Conservation (phyloP, 106 monocot genomes). For the Ottelia alismoides region DNA sequence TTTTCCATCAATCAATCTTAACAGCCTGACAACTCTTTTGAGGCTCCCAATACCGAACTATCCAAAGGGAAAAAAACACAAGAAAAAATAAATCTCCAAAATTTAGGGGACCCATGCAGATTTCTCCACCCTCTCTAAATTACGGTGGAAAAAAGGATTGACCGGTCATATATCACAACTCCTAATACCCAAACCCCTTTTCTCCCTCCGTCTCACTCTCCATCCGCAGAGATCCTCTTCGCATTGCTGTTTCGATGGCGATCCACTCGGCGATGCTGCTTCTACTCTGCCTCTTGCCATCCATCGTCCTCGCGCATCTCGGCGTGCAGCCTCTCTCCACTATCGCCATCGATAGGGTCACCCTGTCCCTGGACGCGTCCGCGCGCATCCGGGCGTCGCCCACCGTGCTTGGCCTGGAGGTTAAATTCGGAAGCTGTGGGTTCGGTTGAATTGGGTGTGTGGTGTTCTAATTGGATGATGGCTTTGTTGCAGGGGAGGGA, state of each 20-base stretch:
- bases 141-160: no score
- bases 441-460: neutral
- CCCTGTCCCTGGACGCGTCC: slow-evolving; percentile 29
- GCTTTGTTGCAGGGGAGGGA: slow-evolving; percentile 45
- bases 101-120: no score
- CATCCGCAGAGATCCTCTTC: no score
- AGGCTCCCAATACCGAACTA: no score
- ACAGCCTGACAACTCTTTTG: no score
- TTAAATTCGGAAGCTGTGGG: slow-evolving; percentile 1
- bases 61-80: no score
- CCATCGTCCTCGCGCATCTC: slow-evolving; percentile 2
- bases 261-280: neutral
- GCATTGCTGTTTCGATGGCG: neutral
- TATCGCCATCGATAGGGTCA: slow-evolving; percentile 40
- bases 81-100: no score
- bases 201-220: no score
- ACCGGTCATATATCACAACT: no score
- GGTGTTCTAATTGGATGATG: neutral
- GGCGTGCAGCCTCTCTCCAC: slow-evolving; percentile 66
- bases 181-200: no score
- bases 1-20: no score
- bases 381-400: slow-evolving; percentile 59
- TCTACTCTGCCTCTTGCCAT: neutral
- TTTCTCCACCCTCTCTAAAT: no score
- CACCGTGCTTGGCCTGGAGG: slow-evolving; percentile 41